These are phyloP conservation scores for Cephaloascus albidus DNA, from an alignment of 805 yeast genomes.

Conservation along the genomic window DNA sequence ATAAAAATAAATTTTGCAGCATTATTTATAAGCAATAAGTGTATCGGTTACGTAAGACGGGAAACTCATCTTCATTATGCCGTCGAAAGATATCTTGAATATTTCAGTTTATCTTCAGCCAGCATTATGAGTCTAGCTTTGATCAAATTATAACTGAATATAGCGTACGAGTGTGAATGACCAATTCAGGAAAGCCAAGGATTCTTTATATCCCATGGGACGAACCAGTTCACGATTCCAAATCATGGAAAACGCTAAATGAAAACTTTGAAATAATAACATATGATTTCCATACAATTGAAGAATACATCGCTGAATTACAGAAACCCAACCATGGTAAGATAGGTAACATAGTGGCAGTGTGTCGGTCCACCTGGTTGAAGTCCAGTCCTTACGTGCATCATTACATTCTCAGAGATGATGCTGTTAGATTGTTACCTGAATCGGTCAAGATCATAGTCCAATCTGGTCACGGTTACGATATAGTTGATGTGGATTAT, in stretches of 20 bases:
- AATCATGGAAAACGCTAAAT: conserved; percentile 23
- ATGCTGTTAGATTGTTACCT: conserved; percentile 20
- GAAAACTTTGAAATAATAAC: conserved; percentile 22
- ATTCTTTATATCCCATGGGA: conserved; percentile 28
- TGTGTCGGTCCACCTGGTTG: conserved; percentile 28
- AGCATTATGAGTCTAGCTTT: no score
- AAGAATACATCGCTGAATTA: conserved; percentile 23
- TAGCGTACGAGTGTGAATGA: no score
- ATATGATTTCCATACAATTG: conserved; percentile 20
- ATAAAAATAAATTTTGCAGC: no score
- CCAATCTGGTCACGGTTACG: conserved; percentile 30
- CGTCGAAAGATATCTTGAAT: no score
- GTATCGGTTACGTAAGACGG: no score
- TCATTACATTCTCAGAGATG: conserved; percentile 21
- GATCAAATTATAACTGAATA: no score
- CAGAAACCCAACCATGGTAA: conserved; percentile 22
- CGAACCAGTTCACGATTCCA: conserved; percentile 22
- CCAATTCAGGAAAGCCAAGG: no score
- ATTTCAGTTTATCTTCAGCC: no score
- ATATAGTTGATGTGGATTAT: conserved; percentile 26
- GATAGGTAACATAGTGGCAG: conserved; percentile 22
- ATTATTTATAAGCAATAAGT: no score
- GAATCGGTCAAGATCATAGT: conserved; percentile 22
- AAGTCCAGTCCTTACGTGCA: conserved; percentile 26
- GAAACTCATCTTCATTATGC: no score